Conservation (phyloP, 2,329 filamentous ascomycete species). For the Apiospora malaysiana region DNA sequence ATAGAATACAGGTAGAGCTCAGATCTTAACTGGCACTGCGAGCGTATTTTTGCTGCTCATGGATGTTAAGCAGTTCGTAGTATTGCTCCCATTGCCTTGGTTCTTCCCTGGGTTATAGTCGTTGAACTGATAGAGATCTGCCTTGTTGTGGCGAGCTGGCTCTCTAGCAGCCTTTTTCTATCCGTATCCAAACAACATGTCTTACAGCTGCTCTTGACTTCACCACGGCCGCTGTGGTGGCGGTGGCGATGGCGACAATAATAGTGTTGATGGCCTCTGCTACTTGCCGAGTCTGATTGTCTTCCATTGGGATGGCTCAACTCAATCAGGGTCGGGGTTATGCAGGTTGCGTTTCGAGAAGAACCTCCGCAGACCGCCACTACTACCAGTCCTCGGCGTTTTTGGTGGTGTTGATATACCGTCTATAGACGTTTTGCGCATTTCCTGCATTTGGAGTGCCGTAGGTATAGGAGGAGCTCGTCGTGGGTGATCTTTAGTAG, state of each 20-base stretch:
- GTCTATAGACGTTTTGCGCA: neutral
- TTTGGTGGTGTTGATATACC: neutral
- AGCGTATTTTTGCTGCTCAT: neutral
- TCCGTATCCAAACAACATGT: neutral
- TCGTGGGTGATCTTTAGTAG: conserved; percentile 13
- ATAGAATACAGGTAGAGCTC: too few species aligned
- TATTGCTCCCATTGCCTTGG: neutral
- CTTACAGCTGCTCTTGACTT: neutral
- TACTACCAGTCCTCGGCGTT: conserved; percentile 16
- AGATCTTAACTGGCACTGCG: neutral
- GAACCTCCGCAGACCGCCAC: conserved; percentile 29
- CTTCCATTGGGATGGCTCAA: neutral
- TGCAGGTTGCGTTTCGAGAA: conserved; percentile 42
- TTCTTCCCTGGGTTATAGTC: neutral
- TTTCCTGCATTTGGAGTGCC: conserved; percentile 24
- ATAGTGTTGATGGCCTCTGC: neutral
- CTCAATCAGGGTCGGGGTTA: neutral
- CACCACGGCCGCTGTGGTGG: neutral
- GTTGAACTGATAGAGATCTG: neutral
- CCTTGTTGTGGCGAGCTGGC: neutral
- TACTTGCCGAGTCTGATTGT: neutral
- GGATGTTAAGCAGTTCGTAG: neutral
- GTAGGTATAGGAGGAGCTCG: conserved; percentile 18
- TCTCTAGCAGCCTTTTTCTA: neutral
- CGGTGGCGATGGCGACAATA: too few species aligned